phyloP scores from a whole-genome alignment of 2,329 filamentous ascomycete genomes.

The Aspergillus piperis region DNA sequence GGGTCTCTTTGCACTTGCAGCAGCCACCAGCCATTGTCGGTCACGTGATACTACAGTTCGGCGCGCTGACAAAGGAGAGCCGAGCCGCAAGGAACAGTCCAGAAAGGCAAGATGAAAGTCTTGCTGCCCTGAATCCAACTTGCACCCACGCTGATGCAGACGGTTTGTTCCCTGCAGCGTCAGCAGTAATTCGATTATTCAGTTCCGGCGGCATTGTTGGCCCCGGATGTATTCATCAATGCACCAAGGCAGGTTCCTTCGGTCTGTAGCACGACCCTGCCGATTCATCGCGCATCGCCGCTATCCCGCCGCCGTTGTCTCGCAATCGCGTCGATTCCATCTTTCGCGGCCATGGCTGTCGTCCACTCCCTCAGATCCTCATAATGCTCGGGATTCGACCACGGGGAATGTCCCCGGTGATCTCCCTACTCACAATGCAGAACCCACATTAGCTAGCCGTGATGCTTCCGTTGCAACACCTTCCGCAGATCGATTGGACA shows the following conservation, averaged over 20 bases:
- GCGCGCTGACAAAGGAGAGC: slow-evolving; percentile 1
- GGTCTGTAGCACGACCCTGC: slow-evolving; percentile 38
- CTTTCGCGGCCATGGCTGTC: slow-evolving; percentile 33
- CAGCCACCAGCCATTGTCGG: not conserved
- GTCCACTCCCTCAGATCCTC: slow-evolving; percentile 32
- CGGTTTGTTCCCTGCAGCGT: slow-evolving; percentile 17
- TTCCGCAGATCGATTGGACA: slow-evolving; percentile 20
- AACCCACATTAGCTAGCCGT: slow-evolving; percentile 18
- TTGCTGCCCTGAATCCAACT: not conserved
- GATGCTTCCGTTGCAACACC: slow-evolving; percentile 16
- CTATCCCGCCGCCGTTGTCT: slow-evolving; percentile 30
- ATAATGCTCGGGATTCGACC: slow-evolving; percentile 23
- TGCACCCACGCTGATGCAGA: slow-evolving; percentile 18
- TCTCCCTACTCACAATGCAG: slow-evolving; percentile 20
- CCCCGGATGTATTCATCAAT: slow-evolving; percentile 43
- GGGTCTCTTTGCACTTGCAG: not conserved
- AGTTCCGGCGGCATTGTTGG: slow-evolving; percentile 28
- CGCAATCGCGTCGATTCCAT: slow-evolving; percentile 36
- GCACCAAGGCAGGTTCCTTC: slow-evolving; percentile 38
- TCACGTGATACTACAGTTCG: not conserved
- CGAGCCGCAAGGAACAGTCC: slow-evolving; percentile 2
- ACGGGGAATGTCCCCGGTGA: slow-evolving; percentile 26
- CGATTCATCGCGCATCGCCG: slow-evolving; percentile 41
- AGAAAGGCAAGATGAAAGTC: not conserved
- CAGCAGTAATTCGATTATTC: slow-evolving; percentile 19